These are phyloP conservation scores for Pseudogymnoascus sp. DNA, from an alignment of 2,329 filamentous ascomycete genomes.

Conservation along the genomic window DNA sequence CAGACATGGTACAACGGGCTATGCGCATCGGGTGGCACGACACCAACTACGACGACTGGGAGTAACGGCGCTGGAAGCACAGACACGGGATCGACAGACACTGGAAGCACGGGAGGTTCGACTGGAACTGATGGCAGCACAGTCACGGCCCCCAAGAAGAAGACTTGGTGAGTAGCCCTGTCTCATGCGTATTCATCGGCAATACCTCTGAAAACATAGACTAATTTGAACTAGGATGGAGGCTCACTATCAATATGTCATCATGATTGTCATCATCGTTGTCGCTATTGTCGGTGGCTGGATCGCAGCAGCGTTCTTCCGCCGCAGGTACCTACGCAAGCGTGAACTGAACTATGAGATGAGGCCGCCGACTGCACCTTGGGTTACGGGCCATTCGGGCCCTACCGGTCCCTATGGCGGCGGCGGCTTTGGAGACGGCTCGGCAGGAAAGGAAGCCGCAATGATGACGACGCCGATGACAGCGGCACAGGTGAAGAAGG, in stretches of 20 bases:
- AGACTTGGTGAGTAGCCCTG: neutral
- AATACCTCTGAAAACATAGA: neutral
- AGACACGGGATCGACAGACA: neutral
- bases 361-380: conserved; percentile 28
- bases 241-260: conserved; percentile 70
- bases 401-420: neutral
- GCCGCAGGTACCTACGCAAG: conserved; percentile 65
- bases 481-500: conserved; percentile 1
- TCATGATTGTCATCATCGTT: conserved; percentile 70
- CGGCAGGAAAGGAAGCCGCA: neutral
- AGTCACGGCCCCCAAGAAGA: neutral
- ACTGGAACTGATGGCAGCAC: conserved; percentile 4
- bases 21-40: conserved; percentile 44
- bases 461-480: conserved; percentile 3
- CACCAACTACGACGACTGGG: neutral
- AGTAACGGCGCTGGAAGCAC: neutral
- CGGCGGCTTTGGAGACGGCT: neutral
- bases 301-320: conserved; percentile 61
- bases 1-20: conserved; percentile 64
- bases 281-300: conserved; percentile 62
- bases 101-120: neutral
- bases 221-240: conserved; percentile 46
- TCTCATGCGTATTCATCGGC: neutral
- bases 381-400: conserved; percentile 16
- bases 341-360: conserved; percentile 45